Evolutionary conservation across 768 basidiomycete species (phyloP), one percentile per base, ranked within the genome.

Genomic region (Chalciporus sphaerocephalus): DNA sequence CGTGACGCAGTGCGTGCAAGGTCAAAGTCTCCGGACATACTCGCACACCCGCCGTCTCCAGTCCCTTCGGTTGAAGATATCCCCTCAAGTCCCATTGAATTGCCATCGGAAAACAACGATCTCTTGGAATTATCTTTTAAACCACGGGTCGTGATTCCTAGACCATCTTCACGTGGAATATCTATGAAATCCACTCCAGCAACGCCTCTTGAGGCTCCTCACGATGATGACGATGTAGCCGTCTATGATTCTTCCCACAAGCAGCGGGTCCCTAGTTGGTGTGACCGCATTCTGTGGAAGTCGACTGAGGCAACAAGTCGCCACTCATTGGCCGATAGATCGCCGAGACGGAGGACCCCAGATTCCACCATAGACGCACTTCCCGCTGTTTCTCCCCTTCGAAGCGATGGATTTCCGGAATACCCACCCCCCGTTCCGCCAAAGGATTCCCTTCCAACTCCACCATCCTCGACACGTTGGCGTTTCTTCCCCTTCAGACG

Each of bases 181-280:
- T 65, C 63, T 32, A 45, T 54, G 16, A 65, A 62, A 33, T 65
- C 63, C 37, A 51, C 40, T 13, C 64, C 63, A 27, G 54, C 61
- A 20, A 62, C 62, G 4, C 59, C 62, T 13, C 39, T 67, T 40
- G 74, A 75, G 27, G 63, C 66, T 22, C 65, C 68, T 4, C 65
- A 69, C 21, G 65, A 67, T 25, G 62, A 69, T 1, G 74, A 74
- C 24, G 78, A 78, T 33, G 75, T 74, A 55, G 85, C 83, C 15
- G 81, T 87, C 3, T 91, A 90, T 57, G 89, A 92, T 63, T 81
- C 85, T 21, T 91, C 88, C 9, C 71, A 78, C 55, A 91, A 92
- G 63, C 78, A 80, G 55, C 81, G 89, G 16, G 89, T 91, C 20
- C 89, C 89, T 5, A 88, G 87, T 62, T 91, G 89, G 89, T 92